A percentile compares a stretch with the other conserved stretches of the same genome.
These are phyloP conservation scores for Ceratocystis destructans DNA, from an alignment of 2,329 filamentous ascomycete genomes.

Conservation along the genomic window DNA sequence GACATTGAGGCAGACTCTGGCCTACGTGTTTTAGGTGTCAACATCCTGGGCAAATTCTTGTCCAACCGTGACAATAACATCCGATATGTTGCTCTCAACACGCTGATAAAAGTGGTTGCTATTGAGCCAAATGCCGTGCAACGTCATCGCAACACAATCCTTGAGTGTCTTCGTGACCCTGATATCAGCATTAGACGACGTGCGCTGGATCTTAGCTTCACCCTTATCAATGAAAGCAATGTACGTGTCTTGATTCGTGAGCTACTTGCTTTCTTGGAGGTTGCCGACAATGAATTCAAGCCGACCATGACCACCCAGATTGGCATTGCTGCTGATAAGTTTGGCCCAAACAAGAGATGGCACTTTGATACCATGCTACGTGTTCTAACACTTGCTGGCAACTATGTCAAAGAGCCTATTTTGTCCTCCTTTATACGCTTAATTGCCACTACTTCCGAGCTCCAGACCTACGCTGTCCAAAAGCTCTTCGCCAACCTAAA, in stretches of 20 bases:
- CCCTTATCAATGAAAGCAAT: conserved; percentile 92
- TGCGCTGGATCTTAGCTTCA: conserved; percentile 95
- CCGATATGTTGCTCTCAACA: conserved; percentile 93
- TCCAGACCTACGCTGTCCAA: conserved; percentile 92
- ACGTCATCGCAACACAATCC: conserved; percentile 88
- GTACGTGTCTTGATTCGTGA: conserved; percentile 88
- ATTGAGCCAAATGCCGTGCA: conserved; percentile 97
- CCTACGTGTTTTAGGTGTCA: conserved; percentile 84
- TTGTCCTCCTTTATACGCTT: conserved; percentile 91
- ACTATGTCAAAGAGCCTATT: conserved; percentile 96
- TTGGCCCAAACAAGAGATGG: conserved; percentile 94
- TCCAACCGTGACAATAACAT: conserved; percentile 99
- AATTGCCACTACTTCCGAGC: conserved; percentile 82
- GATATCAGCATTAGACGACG: conserved; percentile 94
- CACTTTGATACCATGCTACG: conserved; percentile 96
- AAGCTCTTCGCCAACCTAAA: conserved; percentile 85
- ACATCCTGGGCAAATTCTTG: conserved; percentile 95
- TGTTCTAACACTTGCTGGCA: conserved; percentile 83
- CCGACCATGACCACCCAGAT: conserved; percentile 97
- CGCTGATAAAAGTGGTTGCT: conserved; percentile 92
- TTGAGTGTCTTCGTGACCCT: conserved; percentile 89
- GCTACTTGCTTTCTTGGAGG: conserved; percentile 85
- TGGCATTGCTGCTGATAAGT: conserved; percentile 89
- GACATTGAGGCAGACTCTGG: conserved; percentile 97
- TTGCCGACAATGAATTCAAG: conserved; percentile 97